A percentile compares a stretch with the other conserved stretches of the same genome.
Evolutionary conservation across 768 basidiomycete genomes (phyloP).

Genomic region (Pleurotus eryngii): DNA sequence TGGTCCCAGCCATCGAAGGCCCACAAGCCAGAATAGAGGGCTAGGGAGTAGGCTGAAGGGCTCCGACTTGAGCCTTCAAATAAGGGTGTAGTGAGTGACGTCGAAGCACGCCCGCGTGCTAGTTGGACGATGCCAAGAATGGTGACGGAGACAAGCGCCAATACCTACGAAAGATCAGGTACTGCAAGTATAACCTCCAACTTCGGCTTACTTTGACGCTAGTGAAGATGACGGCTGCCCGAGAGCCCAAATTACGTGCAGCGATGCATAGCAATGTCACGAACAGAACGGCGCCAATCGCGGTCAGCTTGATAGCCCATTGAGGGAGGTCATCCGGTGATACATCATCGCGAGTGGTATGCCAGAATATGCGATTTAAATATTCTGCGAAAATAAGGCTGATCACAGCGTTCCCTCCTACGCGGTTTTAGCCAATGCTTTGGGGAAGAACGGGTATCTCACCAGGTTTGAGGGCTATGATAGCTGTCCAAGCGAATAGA

Average conservation of each 20-base stretch:
- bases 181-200: neutral
- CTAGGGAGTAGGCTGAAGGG: slow-evolving; percentile 87
- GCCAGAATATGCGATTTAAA: slow-evolving; percentile 84
- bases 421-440: neutral
- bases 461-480: slow-evolving; percentile 86
- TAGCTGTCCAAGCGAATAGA: slow-evolving; percentile 93
- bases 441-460: slow-evolving; percentile 12
- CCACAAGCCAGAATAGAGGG: slow-evolving; percentile 92
- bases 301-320: slow-evolving; percentile 90
- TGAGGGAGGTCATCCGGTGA: slow-evolving; percentile 80
- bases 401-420: slow-evolving; percentile 79
- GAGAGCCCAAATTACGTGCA: slow-evolving; percentile 73
- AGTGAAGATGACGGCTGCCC: slow-evolving; percentile 85
- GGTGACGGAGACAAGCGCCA: slow-evolving; percentile 69
- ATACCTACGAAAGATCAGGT: slow-evolving; percentile 38
- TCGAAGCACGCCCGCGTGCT: slow-evolving; percentile 64
- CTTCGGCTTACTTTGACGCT: slow-evolving; percentile 62
- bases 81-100: slow-evolving; percentile 61
- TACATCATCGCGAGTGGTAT: slow-evolving; percentile 63
- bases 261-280: slow-evolving; percentile 80
- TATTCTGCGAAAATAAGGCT: slow-evolving; percentile 92
- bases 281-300: slow-evolving; percentile 63
- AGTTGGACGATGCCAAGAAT: slow-evolving; percentile 79
- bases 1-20: slow-evolving; percentile 98
- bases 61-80: slow-evolving; percentile 75